Conservation (phyloP, 2,329 filamentous ascomycete genomes). For the Cercospora janseana region DNA sequence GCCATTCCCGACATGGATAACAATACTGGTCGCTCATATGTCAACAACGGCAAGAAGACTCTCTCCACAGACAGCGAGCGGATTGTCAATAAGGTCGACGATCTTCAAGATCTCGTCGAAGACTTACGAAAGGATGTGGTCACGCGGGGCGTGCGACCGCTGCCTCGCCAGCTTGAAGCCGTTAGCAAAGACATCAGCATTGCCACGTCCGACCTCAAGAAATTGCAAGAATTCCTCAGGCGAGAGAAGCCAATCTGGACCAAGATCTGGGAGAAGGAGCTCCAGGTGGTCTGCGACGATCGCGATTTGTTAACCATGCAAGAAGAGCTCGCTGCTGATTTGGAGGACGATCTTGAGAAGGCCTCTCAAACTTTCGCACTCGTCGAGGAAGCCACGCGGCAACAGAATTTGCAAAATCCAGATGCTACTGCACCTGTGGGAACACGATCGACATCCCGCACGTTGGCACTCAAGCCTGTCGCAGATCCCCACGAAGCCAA, state of each 20-base stretch:
- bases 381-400: slow-evolving; percentile 96
- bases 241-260: slow-evolving; percentile 96
- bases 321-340: slow-evolving; percentile 88
- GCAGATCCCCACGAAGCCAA: slow-evolving; percentile 78
- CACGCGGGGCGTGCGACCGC: slow-evolving; percentile 81
- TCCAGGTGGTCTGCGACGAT: slow-evolving; percentile 94
- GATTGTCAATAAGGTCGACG: slow-evolving; percentile 88
- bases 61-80: slow-evolving; percentile 84
- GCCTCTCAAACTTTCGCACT: slow-evolving; percentile 89
- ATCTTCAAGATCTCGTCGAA: slow-evolving; percentile 94
- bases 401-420: slow-evolving; percentile 75
- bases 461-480: slow-evolving; percentile 46
- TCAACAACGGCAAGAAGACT: slow-evolving; percentile 81
- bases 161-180: slow-evolving; percentile 82
- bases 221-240: slow-evolving; percentile 88
- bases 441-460: slow-evolving; percentile 38
- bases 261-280: slow-evolving; percentile 98
- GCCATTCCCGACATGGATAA: slow-evolving; percentile 69
- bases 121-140: slow-evolving; percentile 98
- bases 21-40: slow-evolving; percentile 79
- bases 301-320: slow-evolving; percentile 92
- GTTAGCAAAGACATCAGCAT: slow-evolving; percentile 84
- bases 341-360: slow-evolving; percentile 94
- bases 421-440: slow-evolving; percentile 23
- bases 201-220: slow-evolving; percentile 83